These are phyloP conservation scores for Meripilus lineatus DNA, from an alignment of 1,284 basidiomycete species.

Conservation along the genomic window DNA sequence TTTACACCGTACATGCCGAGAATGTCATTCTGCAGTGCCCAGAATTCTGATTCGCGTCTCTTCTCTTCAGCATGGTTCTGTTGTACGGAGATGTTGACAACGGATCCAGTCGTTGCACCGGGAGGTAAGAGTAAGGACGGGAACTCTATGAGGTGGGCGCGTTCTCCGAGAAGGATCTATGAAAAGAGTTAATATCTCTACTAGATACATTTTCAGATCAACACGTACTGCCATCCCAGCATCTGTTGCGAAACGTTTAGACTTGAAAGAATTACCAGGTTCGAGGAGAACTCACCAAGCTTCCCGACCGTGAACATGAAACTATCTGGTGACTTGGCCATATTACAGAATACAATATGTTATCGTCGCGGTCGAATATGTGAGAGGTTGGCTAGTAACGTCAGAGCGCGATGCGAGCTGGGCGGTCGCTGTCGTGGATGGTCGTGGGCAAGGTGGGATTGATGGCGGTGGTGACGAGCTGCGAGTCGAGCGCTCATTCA, in stretches of 20 bases:
- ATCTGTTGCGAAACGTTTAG: conserved; percentile 38
- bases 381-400: too few relatives aligned
- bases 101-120: conserved; percentile 88
- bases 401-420: neutral
- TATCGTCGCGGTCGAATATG: neutral
- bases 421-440: neutral
- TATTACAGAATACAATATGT: conserved; percentile 10
- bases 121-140: conserved; percentile 89
- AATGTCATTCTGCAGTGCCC: conserved; percentile 78
- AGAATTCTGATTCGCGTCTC: conserved; percentile 75
- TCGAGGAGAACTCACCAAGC: conserved; percentile 43
- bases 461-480: neutral
- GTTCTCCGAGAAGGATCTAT: conserved; percentile 86
- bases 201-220: conserved; percentile 4
- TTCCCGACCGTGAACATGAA: conserved; percentile 72
- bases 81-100: conserved; percentile 91
- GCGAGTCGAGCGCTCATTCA: neutral
- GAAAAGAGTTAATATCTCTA: neutral
- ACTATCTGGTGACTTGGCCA: conserved; percentile 40
- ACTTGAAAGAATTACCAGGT: neutral
- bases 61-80: conserved; percentile 82
- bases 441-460: neutral
- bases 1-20: conserved; percentile 67
- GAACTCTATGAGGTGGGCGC: conserved; percentile 93
- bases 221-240: conserved; percentile 75